Evolutionary conservation across 2,329 filamentous ascomycete genomes (phyloP).

Genomic region (Ophiostoma sp.): DNA sequence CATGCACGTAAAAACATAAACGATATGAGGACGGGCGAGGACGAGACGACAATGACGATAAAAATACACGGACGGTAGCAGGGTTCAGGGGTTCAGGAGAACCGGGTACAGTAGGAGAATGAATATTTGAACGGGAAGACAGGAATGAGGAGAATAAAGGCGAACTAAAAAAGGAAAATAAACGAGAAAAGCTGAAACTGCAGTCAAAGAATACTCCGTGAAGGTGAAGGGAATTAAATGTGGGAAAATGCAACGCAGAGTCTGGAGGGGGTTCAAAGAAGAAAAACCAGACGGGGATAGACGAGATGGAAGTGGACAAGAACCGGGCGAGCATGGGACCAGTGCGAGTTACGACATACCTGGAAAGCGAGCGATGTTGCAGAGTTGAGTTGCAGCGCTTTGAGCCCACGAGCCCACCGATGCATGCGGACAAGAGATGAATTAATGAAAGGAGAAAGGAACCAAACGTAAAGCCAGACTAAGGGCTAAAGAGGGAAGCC

Average conservation of each 20-base stretch:
- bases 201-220: slow-evolving; percentile 9
- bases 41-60: slow-evolving; percentile 11
- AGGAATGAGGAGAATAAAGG: not conserved
- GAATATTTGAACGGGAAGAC: too few species aligned
- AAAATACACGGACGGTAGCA: slow-evolving; percentile 19
- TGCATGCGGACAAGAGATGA: slow-evolving; percentile 1
- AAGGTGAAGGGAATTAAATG: not conserved
- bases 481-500: not conserved
- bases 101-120: not conserved
- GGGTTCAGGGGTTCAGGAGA: slow-evolving; percentile 21
- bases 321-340: not conserved
- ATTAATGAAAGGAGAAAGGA: slow-evolving; percentile 5
- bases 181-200: not conserved
- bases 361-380: not conserved
- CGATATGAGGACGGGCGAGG: not conserved
- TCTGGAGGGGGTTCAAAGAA: not conserved
- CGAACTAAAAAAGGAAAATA: not conserved
- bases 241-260: slow-evolving; percentile 6
- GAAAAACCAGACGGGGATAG: not conserved
- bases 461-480: slow-evolving; percentile 1
- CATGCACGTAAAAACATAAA: not conserved
- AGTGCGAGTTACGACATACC: not conserved
- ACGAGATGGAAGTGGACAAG: slow-evolving; percentile 5
- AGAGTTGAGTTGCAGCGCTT: not conserved
- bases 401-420: not conserved